Evolutionary conservation across 1,139 yeast species (phyloP).

Genomic region (Kazachstania sp.): DNA sequence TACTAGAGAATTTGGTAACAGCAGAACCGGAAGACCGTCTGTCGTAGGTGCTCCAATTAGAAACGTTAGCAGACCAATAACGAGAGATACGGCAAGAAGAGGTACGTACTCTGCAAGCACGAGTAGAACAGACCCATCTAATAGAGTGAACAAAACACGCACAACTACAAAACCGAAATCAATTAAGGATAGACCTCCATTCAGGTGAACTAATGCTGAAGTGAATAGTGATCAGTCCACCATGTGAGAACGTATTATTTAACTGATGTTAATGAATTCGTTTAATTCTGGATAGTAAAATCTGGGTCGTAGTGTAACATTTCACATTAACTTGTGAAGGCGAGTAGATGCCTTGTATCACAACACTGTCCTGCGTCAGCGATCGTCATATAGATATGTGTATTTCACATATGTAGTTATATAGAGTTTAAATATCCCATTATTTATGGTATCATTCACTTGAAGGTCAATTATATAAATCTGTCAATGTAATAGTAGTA

Average conservation of each 20-base stretch:
- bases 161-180: conserved; percentile 4
- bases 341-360: too few relatives aligned
- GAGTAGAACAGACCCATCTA: not conserved
- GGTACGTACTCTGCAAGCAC: not conserved
- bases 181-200: conserved; percentile 20
- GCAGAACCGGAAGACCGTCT: not conserved
- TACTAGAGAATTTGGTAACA: not conserved
- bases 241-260: too few relatives aligned
- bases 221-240: too few relatives aligned
- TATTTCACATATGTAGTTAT: too few relatives aligned
- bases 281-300: too few relatives aligned
- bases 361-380: too few relatives aligned
- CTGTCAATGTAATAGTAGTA: not conserved
- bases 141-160: conserved; percentile 1
- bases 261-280: too few relatives aligned
- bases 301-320: too few relatives aligned
- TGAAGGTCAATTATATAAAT: not conserved
- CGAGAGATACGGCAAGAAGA: not conserved
- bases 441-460: too few relatives aligned
- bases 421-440: too few relatives aligned
- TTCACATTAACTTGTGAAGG: too few relatives aligned
- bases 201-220: conserved; percentile 11
- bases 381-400: too few relatives aligned
- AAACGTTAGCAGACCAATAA: not conserved
- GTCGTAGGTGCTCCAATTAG: conserved; percentile 1